Evolutionary conservation across 306 rosid species (phyloP), one percentile per base, ranked within the genome.

Genomic region (Begonia masoniana): DNA sequence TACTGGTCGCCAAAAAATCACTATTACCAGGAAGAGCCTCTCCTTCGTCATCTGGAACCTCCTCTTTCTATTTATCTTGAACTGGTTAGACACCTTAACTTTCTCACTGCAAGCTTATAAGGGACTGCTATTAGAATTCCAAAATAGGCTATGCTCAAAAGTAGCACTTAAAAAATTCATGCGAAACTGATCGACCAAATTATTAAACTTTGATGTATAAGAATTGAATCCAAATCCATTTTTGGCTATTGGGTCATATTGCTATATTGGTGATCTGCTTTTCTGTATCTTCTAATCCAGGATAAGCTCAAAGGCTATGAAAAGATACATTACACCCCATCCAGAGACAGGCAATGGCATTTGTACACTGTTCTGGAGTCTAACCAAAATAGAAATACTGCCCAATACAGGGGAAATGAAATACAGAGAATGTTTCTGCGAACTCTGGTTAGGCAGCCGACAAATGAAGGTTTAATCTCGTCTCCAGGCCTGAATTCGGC

Each of bases 321-420:
- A 65, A 85, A 77, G 54, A 77, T 85, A 55, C 80, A 65, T 53
- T 81, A 86, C 68, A 85, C 94, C 9, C 96, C 96, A 67, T 91
- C 99, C 12, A 75, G 99, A 48, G 96, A 91, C 68, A 96, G 94
- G 58, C 99, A 91, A 58, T 91, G 99, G 99, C 99, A 91, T 67
- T 76, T 91, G 52, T 91, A 91, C 75, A 81, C 84, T 5, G 82
- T 83, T 69, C 71, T 72, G 52, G 99, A 91, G 39, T 31, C 57
- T 78, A 74, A 75, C 95, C 85, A 39, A 62, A 57, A 53, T 74
- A 84, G 39, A 31, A 31, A 31, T 31, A 31, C 39, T 31, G 9
- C 39, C 39, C 39, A 31, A 31, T 31, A 5, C 39, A 31, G 39
- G 9, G 39, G 39, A 31, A 31, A 31, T 3, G 39, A 5, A 61